These are phyloP conservation scores for Phalaenopsis aphrodite DNA, from an alignment of 106 monocot genomes.

Conservation along the genomic window DNA sequence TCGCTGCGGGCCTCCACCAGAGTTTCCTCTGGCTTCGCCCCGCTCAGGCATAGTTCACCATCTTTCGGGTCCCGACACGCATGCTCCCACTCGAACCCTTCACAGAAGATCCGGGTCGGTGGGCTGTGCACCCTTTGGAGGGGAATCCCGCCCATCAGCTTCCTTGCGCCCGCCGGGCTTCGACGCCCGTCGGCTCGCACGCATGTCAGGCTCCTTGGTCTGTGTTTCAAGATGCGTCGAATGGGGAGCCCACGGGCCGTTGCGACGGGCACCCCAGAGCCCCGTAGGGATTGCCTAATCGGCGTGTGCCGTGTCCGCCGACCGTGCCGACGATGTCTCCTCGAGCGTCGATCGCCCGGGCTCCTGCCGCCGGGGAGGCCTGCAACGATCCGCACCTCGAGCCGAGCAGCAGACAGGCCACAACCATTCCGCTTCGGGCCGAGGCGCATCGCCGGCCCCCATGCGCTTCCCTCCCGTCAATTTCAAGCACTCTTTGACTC, in stretches of 20 bases:
- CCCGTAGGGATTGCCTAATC: neutral
- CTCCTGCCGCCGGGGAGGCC: neutral
- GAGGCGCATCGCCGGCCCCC: too few relatives aligned
- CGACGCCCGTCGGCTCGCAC: neutral
- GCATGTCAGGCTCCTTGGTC: slow-evolving; percentile 3
- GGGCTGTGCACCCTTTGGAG: neutral
- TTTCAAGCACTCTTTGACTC: too few relatives aligned
- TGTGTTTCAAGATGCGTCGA: neutral
- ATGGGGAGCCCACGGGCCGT: neutral
- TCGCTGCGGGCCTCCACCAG: neutral
- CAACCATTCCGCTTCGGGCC: too few relatives aligned
- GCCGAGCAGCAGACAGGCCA: too few relatives aligned
- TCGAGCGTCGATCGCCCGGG: neutral
- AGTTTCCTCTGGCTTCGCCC: slow-evolving; percentile 11
- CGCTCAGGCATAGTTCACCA: slow-evolving; percentile 19
- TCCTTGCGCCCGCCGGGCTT: neutral
- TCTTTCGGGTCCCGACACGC: slow-evolving; percentile 12
- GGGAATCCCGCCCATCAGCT: neutral
- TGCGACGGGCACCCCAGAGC: neutral
- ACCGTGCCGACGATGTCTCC: neutral
- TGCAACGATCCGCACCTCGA: too few relatives aligned
- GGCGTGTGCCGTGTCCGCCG: neutral
- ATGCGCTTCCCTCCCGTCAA: too few relatives aligned
- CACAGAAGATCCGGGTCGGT: neutral
- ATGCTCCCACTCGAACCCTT: too few relatives aligned